Evolutionary conservation across 495 filamentous ascomycete species (phyloP).

Genomic region (Glutinoglossum americanum): DNA sequence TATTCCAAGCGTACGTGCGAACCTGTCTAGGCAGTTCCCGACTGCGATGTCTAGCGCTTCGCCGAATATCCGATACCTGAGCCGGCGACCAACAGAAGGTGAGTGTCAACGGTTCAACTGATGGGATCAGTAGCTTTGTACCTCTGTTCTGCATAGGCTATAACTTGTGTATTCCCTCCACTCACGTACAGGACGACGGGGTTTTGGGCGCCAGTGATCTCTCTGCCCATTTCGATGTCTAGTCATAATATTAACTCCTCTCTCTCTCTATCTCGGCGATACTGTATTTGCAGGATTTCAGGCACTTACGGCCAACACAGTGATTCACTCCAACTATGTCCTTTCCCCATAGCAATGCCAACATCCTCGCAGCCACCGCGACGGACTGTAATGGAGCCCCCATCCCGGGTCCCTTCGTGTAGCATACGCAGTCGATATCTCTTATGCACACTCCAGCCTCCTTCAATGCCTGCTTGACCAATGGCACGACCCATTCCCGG

Average conservation of each 20-base stretch:
- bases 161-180: conserved; percentile 94
- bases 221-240: conserved; percentile 92
- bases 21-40: conserved; percentile 90
- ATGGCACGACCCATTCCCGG: conserved; percentile 56
- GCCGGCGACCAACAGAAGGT: background rate
- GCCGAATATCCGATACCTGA: conserved; percentile 76
- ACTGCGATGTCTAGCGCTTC: conserved; percentile 95
- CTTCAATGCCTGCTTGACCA: conserved; percentile 55
- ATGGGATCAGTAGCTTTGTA: background rate
- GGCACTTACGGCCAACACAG: conserved; percentile 64
- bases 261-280: background rate
- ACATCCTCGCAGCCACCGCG: conserved; percentile 62
- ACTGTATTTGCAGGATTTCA: background rate
- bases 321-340: conserved; percentile 84
- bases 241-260: background rate
- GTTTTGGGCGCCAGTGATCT: conserved; percentile 79
- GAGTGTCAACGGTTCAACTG: background rate
- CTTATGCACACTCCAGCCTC: conserved; percentile 37
- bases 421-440: conserved; percentile 82
- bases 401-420: conserved; percentile 91
- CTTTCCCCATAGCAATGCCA: conserved; percentile 73
- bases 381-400: conserved; percentile 82
- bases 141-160: conserved; percentile 79
- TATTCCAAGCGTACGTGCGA: conserved; percentile 75
- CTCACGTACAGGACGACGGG: conserved; percentile 92